These are phyloP conservation scores for Fusarium metavorans DNA, from an alignment of 2,329 filamentous ascomycete species.

Conservation along the genomic window DNA sequence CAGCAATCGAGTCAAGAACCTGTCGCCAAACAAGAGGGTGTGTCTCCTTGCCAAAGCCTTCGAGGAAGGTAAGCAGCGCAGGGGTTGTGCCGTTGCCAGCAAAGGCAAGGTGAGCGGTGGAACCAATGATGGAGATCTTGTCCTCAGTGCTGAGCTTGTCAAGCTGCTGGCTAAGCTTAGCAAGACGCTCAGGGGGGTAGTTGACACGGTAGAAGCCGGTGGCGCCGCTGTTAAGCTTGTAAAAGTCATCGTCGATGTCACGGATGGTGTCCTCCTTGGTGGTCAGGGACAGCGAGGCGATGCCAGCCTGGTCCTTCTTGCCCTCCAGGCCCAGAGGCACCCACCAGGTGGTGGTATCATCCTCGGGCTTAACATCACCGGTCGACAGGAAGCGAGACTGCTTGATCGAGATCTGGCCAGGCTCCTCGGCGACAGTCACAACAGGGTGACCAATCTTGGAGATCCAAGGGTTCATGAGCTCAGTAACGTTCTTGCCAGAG, in stretches of 20 bases:
- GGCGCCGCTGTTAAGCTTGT: constrained; percentile 92
- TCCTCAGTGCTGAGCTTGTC: constrained; percentile 84
- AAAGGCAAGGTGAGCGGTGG: constrained; percentile 88
- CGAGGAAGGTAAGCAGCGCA: constrained; percentile 83
- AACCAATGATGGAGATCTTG: constrained; percentile 92
- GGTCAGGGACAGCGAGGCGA: constrained; percentile 76
- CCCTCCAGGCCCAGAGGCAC: constrained; percentile 88
- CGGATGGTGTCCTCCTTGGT: constrained; percentile 81
- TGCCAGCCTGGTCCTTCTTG: constrained; percentile 72
- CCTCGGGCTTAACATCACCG: constrained; percentile 89
- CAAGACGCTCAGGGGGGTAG: constrained; percentile 86
- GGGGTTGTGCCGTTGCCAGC: constrained; percentile 87
- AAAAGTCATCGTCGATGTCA: constrained; percentile 83
- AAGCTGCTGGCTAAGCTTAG: constrained; percentile 82
- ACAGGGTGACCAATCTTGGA: constrained; percentile 95
- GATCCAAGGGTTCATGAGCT: constrained; percentile 95
- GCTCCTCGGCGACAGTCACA: constrained; percentile 85
- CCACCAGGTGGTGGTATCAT: constrained; percentile 96
- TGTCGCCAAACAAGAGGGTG: constrained; percentile 93
- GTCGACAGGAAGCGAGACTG: constrained; percentile 93
- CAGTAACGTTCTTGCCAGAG: constrained; percentile 86
- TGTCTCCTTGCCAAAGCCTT: constrained; percentile 84
- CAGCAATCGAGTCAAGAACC: constrained; percentile 79
- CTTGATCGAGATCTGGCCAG: constrained; percentile 82
- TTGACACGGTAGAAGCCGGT: constrained; percentile 93